These are phyloP conservation scores for Debaryomyces tyrocola DNA, from an alignment of 805 yeast genomes.

Conservation along the genomic window DNA sequence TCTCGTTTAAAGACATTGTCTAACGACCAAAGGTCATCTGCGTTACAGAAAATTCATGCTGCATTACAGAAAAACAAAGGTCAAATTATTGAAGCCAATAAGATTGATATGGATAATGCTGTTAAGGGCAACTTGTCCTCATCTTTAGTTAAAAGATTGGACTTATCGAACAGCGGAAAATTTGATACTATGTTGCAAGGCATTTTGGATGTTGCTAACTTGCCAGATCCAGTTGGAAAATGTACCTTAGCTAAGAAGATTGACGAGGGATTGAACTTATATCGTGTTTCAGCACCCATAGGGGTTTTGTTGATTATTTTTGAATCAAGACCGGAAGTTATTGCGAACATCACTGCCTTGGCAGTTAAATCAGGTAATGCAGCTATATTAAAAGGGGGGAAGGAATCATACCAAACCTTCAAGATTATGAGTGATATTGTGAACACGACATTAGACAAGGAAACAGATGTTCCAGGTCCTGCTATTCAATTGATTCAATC, in stretches of 20 bases:
- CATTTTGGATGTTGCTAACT: conserved; percentile 81
- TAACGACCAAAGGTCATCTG: conserved; percentile 69
- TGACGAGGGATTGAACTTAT: conserved; percentile 85
- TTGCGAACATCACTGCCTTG: conserved; percentile 93
- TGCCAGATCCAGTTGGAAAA: conserved; percentile 93
- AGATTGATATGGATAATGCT: conserved; percentile 73
- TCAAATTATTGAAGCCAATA: conserved; percentile 70
- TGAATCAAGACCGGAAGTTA: conserved; percentile 97
- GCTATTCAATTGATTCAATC: conserved; percentile 87
- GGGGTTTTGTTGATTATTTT: conserved; percentile 92
- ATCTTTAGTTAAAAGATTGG: conserved; percentile 80
- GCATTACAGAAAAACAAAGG: conserved; percentile 60
- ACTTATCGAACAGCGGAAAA: conserved; percentile 77
- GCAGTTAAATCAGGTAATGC: conserved; percentile 97
- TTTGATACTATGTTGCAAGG: conserved; percentile 95
- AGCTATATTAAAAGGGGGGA: conserved; percentile 96
- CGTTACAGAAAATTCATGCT: conserved; percentile 71
- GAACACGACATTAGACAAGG: conserved; percentile 50
- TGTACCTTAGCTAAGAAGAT: conserved; percentile 77
- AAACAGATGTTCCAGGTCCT: conserved; percentile 73
- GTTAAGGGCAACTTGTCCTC: conserved; percentile 57
- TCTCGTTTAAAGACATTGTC: conserved; percentile 76
- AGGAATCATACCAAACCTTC: conserved; percentile 85
- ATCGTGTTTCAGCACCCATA: conserved; percentile 87
- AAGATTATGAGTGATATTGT: conserved; percentile 76